Base-by-base conservation (phyloP, 768 basidiomycete genomes). In the Kwoniella sp. region DNA sequence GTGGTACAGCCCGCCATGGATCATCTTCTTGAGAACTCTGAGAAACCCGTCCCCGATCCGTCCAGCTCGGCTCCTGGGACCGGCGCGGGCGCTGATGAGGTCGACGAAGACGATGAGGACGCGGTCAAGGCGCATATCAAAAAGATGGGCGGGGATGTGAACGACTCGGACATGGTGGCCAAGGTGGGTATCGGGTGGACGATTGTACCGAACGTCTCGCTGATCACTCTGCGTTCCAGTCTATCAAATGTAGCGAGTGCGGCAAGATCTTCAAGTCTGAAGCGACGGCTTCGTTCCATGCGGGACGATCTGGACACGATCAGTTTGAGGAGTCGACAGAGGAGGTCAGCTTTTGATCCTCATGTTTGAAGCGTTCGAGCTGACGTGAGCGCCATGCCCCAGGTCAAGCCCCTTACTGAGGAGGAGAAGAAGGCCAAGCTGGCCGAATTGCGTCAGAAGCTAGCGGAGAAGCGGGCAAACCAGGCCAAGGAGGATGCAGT, bases 261-360 rank as follows among this genome's bases (percentile, higher is more conserved):
- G 82, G 84, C 55, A 95, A 95, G 77, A 78, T 83, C 20, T 95
- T 95, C 79, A 77, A 78, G 66, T 90, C 88, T 62, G 85, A 87
- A 0, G 88, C 87, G 2, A 77, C 93, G 14, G 92, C 89, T 12
- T 88, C 88, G 60, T 93, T 83, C 73, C 92, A 95, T 65, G 92
- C 90, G 0, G 89, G 92, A 74, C 90, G 90, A 78, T 88, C 84
- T 60, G 93, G 93, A 0, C 93, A 99, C 70, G 85, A 89, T 73
- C 84, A 91, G 60, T 98, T 96, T 58, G 92, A 95, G 70, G 93
- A 96, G 68, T 90, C 87, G 1, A 88, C 84, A 0, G 91, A 98
- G 66, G 93, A 96, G 80, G 90, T 88, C 40, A 43, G 75, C 41
- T n/a, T n/a, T n/a, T n/a, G 45, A 17, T 43, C 32, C 33, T 46